phyloP scores from a whole-genome alignment of 2,329 filamentous ascomycete species.

The Epichloe uncinata region DNA sequence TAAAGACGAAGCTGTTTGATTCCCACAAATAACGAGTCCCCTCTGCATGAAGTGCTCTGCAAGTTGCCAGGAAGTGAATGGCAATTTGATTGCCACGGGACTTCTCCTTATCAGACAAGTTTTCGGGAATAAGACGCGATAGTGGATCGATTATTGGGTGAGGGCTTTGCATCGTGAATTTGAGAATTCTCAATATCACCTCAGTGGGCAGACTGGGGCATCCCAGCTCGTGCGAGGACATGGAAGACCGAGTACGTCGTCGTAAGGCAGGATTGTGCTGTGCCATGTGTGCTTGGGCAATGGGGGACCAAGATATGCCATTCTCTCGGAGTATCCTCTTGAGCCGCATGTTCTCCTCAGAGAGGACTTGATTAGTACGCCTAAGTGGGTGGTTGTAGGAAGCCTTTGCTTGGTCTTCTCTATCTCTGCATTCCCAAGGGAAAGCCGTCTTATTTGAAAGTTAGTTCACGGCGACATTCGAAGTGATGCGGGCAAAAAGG shows the following conservation, averaged over 20 bases:
- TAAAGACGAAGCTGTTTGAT: constrained; percentile 41
- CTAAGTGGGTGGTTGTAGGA: constrained; percentile 37
- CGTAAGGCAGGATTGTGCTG: constrained; percentile 18
- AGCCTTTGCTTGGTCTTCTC: constrained; percentile 34
- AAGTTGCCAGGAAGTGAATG: constrained; percentile 39
- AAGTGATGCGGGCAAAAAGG: background rate
- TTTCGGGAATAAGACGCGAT: constrained; percentile 28
- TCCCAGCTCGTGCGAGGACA: constrained; percentile 15
- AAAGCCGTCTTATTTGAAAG: constrained; percentile 16
- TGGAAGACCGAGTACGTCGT: constrained; percentile 19
- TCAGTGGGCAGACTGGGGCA: constrained; percentile 37
- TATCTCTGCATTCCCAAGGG: constrained; percentile 39
- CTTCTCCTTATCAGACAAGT: constrained; percentile 30
- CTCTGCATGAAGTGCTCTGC: constrained; percentile 34
- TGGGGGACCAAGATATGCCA: constrained; percentile 35
- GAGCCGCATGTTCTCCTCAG: constrained; percentile 34
- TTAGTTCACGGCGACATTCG: background rate
- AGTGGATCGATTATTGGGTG: constrained; percentile 41
- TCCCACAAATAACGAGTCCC: constrained; percentile 37
- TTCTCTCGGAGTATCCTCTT: constrained; percentile 39
- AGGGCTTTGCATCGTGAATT: constrained; percentile 35
- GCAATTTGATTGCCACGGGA: constrained; percentile 33
- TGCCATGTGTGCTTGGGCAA: constrained; percentile 21
- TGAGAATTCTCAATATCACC: constrained; percentile 37
- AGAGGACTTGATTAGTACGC: constrained; percentile 29